Evolutionary conservation across 371 early-diverging fungal species (phyloP).

Genomic region (Mucor circinelloides): DNA sequence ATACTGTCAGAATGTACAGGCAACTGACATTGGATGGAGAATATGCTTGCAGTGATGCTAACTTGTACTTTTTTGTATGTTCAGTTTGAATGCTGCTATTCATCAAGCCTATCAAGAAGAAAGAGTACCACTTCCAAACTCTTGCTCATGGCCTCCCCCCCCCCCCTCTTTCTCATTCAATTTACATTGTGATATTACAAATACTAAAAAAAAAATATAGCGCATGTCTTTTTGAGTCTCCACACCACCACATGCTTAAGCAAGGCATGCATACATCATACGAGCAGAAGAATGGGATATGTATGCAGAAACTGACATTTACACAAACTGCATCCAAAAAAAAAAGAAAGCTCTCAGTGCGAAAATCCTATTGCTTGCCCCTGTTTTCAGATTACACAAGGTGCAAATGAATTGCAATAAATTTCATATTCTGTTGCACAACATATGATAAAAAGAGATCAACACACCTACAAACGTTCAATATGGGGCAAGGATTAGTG

Average conservation of each 20-base stretch:
- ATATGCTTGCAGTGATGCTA: not conserved
- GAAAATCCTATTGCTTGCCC: not conserved
- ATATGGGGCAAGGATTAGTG: not conserved
- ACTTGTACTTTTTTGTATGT: not conserved
- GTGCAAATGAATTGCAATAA: not conserved
- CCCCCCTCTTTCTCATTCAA: not conserved
- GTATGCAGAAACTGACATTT: not conserved
- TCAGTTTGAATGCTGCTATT: not conserved
- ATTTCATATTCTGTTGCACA: not conserved
- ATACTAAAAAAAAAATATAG: no score
- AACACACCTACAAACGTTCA: not conserved
- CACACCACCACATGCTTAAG: not conserved
- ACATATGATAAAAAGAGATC: not conserved
- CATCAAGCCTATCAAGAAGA: not conserved
- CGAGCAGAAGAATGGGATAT: not conserved
- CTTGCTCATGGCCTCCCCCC: not conserved
- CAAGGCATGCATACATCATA: not conserved
- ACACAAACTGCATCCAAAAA: not conserved
- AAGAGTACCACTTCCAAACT: not conserved
- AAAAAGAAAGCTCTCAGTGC: not conserved
- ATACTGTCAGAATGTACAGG: not conserved
- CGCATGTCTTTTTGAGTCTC: no score
- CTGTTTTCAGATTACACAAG: not conserved
- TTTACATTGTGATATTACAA: not conserved
- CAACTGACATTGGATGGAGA: not conserved